phyloP scores from a whole-genome alignment of 345 rosid species.

The Jatropha curcas region DNA sequence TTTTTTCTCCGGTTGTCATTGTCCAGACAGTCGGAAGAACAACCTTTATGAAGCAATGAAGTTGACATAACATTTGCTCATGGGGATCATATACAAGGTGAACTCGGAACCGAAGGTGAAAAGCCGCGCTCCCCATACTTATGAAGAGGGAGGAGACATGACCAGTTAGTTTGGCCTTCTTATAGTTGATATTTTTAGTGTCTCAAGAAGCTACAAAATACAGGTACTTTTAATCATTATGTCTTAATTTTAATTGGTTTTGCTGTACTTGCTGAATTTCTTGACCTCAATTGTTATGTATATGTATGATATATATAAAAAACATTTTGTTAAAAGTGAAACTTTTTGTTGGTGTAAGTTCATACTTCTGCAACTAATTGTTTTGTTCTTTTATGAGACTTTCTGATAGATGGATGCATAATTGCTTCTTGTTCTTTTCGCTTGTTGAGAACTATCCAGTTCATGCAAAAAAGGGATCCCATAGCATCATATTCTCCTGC shows the following conservation, averaged over 20 bases:
- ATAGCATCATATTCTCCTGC: neutral
- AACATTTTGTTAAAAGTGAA: conserved; percentile 5
- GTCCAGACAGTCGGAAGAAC: neutral
- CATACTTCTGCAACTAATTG: conserved; percentile 12
- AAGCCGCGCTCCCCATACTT: neutral
- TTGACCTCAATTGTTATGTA: conserved; percentile 15
- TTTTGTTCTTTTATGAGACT: neutral
- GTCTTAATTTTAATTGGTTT: conserved; percentile 15
- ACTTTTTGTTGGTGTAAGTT: conserved; percentile 16
- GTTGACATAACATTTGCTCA: conserved; percentile 1
- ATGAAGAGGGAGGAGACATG: neutral
- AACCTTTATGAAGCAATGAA: neutral
- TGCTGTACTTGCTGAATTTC: conserved; percentile 6
- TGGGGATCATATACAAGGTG: neutral
- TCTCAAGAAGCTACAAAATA: conserved; percentile 20
- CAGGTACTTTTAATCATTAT: conserved; percentile 20
- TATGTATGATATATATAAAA: conserved; percentile 24
- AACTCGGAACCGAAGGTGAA: neutral
- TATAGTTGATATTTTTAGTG: conserved; percentile 13
- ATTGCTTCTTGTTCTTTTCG: too few relatives aligned
- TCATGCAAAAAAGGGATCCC: neutral
- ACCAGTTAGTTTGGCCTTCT: conserved; percentile 3
- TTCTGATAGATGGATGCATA: neutral
- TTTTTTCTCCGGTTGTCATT: neutral
- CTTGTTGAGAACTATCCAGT: neutral